Base-by-base conservation (phyloP, 2,329 filamentous ascomycete species). In the Ophiognomonia clavigignenti-juglandacearum region DNA sequence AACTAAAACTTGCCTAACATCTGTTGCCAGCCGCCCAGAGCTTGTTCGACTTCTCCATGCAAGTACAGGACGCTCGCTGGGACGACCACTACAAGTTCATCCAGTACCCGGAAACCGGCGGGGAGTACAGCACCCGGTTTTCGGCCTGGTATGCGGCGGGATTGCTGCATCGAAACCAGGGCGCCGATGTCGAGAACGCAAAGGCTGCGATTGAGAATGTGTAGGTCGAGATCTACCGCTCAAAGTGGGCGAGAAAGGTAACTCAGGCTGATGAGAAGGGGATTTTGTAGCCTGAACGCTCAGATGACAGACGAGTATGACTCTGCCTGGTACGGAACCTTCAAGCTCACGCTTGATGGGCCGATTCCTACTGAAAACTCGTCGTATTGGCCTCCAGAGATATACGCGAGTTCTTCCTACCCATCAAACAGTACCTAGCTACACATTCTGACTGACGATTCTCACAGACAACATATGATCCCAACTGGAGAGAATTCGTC, bases 81-180 rank as follows among this genome's bases (percentile, higher is more conserved):
- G 70, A 72, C 50, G 54, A 61, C 7, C 64, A 60, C 2, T 73
- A 72, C 53, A 66, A 69, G 19, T 66, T 65, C 38, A 63, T 73
- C 20, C 64, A 57, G 51, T 72, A 71, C 42, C 59, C 60, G 10
- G 65, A 71, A 39, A 68, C 65, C 3, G 43, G 35, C n/a, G 69
- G 70, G 0, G 64, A 64, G 18, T 71, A 68, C 64, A 68, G 63
- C 4, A 57, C 64, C 27, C 61, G 69, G 9, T 72, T 72, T 40
- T 71, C 68, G 1, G 64, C 66, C 0, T 70, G 68, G 68, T 70
- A 71, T 39, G 55, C 65, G 3, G 57, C 65, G 0, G 68, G 67
- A 1, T 49, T 71, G 14, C 45, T 69, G 23, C 54, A 65, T 34
- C 61, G 66, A 4, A 63, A 64, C 32, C 39, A 64, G 40, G 63